Evolutionary conservation across 371 early-diverging fungal species (phyloP).

Genomic region (Rozella allomycis): DNA sequence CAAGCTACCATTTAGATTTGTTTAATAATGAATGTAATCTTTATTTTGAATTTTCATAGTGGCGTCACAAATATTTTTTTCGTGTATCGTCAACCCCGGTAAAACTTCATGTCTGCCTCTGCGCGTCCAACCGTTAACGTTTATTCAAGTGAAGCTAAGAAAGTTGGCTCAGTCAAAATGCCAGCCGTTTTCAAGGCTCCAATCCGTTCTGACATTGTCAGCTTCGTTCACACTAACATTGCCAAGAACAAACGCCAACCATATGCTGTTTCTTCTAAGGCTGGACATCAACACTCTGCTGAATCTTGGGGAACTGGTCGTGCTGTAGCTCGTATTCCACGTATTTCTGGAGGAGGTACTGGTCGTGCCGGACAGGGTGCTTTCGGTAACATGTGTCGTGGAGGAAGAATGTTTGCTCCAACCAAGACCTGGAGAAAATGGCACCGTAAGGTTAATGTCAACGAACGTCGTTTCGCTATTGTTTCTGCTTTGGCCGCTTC

Average conservation of each 20-base stretch:
- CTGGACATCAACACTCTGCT: constrained; percentile 99
- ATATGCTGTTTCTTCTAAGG: constrained; percentile 89
- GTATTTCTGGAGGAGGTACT: constrained; percentile 97
- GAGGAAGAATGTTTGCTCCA: constrained; percentile 99
- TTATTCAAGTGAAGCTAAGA: constrained; percentile 45
- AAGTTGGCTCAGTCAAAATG: constrained; percentile 51
- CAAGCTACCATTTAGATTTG: no score
- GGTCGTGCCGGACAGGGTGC: constrained; percentile 99
- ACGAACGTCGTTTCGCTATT: constrained; percentile 94
- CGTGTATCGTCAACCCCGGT: no score
- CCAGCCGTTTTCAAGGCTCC: constrained; percentile 96
- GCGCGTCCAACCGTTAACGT: constrained; percentile 81
- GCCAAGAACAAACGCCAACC: constrained; percentile 98
- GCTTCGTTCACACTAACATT: constrained; percentile 89
- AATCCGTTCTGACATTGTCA: constrained; percentile 93
- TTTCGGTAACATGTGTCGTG: constrained; percentile 99
- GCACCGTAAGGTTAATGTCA: constrained; percentile 95
- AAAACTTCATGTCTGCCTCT: constrained; percentile 6
- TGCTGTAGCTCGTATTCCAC: constrained; percentile 99
- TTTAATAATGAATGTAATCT: no score
- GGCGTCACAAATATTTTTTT: no score
- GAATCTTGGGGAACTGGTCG: constrained; percentile 98
- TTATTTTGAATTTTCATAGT: no score
- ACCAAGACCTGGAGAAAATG: constrained; percentile 99
- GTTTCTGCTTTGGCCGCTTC: constrained; percentile 97